Evolutionary conservation across 202 grass and related monocot species (phyloP).

Genomic region (Brachypodium distachyon): DNA sequence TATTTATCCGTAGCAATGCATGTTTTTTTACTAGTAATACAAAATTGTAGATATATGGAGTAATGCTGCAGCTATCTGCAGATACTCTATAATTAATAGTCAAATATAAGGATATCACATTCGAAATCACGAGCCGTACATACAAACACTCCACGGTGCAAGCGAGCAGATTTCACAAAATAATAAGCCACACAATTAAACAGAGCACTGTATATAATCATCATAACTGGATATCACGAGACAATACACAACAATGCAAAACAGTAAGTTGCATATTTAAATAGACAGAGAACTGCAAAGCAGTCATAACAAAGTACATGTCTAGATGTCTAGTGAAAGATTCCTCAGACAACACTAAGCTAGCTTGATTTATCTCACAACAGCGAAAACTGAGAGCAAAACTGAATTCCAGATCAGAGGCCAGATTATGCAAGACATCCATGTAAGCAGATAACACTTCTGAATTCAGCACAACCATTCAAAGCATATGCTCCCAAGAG

Average conservation of each 20-base stretch:
- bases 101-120: not conserved
- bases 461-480: constrained; percentile 86
- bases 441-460: constrained; percentile 77
- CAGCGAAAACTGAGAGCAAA: constrained; percentile 34
- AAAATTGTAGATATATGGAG: no score
- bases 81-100: not conserved
- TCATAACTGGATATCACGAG: not conserved
- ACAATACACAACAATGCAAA: constrained; percentile 9
- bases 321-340: constrained; percentile 35
- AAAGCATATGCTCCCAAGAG: constrained; percentile 76
- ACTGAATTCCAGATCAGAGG: constrained; percentile 53
- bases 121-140: constrained; percentile 11
- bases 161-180: not conserved
- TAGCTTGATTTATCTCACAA: constrained; percentile 46
- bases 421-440: constrained; percentile 85
- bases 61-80: not conserved
- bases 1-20: no score
- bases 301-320: constrained; percentile 38
- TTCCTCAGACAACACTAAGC: constrained; percentile 23
- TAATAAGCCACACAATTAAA: not conserved
- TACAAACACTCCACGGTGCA: not conserved
- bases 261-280: constrained; percentile 3
- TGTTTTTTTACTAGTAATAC: no score
- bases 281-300: constrained; percentile 28
- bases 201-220: not conserved